A percentile compares a stretch with the other conserved stretches of the same genome.
phyloP scores from a whole-genome alignment of 2,329 filamentous ascomycete genomes.

The Ophiognomonia clavigignenti-juglandacearum region DNA sequence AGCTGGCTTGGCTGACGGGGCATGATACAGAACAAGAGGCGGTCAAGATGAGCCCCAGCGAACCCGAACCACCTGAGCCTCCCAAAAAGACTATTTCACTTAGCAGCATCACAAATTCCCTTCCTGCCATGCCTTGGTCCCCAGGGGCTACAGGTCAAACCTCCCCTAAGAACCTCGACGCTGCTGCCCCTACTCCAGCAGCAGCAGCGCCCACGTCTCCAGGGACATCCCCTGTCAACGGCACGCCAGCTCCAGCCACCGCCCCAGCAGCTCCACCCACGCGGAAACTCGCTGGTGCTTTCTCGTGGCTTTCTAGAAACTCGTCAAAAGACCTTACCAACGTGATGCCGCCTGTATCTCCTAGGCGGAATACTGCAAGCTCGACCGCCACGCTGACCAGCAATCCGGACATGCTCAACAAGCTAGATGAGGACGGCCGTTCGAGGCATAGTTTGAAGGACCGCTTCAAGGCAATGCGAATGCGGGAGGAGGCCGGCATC shows the following conservation, averaged over 20 bases:
- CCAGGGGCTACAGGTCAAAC: conserved; percentile 47
- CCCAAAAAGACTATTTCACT: conserved; percentile 57
- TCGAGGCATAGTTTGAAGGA: conserved; percentile 66
- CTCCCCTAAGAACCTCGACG: conserved; percentile 30
- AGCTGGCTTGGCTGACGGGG: conserved; percentile 12
- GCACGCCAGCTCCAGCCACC: conserved; percentile 27
- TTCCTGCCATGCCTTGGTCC: conserved; percentile 71
- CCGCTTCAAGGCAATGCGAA: conserved; percentile 70
- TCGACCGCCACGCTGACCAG: conserved; percentile 75
- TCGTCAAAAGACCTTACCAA: conserved; percentile 55
- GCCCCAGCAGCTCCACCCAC: conserved; percentile 36
- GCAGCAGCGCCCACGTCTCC: conserved; percentile 28
- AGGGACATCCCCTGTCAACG: conserved; percentile 22
- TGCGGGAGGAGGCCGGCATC: conserved; percentile 67
- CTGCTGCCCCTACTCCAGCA: conserved; percentile 24
- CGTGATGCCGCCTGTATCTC: conserved; percentile 46
- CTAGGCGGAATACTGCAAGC: conserved; percentile 70
- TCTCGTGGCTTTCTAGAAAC: conserved; percentile 75
- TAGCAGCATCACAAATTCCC: conserved; percentile 66
- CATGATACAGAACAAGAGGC: conserved; percentile 19
- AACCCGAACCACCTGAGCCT: conserved; percentile 25
- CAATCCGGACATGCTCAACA: conserved; percentile 73
- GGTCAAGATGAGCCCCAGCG: conserved; percentile 29
- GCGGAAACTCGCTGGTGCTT: conserved; percentile 82
- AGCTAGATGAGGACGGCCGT: conserved; percentile 64